Evolutionary conservation across 345 rosid genomes (phyloP).

Genomic region (Noccaea caerulescens): DNA sequence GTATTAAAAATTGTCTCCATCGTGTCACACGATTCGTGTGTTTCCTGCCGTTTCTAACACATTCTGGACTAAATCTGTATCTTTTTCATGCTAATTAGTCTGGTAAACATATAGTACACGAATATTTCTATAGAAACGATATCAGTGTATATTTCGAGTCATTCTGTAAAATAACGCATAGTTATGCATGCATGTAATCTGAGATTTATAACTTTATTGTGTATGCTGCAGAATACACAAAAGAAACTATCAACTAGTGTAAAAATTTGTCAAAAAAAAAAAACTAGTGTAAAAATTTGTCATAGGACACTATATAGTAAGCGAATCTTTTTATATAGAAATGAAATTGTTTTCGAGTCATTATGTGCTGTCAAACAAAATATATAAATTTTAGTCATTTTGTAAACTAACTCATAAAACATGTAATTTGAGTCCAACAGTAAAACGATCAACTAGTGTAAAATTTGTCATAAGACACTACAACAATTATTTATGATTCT

Average conservation of each 20-base stretch:
- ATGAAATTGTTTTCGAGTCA: no score
- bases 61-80: slow-evolving; percentile 8
- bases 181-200: background rate
- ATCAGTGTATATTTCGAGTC: background rate
- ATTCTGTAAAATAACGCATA: background rate
- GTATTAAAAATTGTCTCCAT: slow-evolving; percentile 28
- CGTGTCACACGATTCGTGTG: slow-evolving; percentile 10
- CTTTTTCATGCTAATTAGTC: background rate
- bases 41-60: slow-evolving; percentile 19
- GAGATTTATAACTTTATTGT: background rate
- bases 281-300: no score
- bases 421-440: background rate
- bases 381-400: background rate
- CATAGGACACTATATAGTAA: no score
- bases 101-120: background rate
- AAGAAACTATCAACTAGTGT: no score
- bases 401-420: background rate
- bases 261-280: no score
- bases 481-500: background rate
- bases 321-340: no score
- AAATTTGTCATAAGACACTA: slow-evolving; percentile 13
- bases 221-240: no score
- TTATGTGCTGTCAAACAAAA: no score
- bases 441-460: background rate
- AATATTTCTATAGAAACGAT: background rate